These are phyloP conservation scores for Magnolia changhungtana DNA, from an alignment of 164 flowering plant genomes.

Conservation along the genomic window DNA sequence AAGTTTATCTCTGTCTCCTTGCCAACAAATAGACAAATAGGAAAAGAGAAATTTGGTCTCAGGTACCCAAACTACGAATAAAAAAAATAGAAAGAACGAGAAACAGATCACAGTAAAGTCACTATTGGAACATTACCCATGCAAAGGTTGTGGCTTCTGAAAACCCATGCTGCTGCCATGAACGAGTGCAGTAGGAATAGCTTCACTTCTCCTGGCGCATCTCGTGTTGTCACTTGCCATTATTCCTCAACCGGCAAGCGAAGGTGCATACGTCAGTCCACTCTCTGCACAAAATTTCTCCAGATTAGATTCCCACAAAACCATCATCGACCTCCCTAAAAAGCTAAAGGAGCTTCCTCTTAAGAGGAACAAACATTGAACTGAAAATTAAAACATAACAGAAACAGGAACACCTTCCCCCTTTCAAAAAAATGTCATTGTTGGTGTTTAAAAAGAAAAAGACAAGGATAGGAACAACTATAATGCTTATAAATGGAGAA, in stretches of 20 bases:
- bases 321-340: slow-evolving; percentile 35
- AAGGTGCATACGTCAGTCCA: slow-evolving; percentile 47
- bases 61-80: background rate
- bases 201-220: slow-evolving; percentile 18
- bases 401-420: background rate
- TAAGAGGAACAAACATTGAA: slow-evolving; percentile 12
- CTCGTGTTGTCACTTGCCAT: slow-evolving; percentile 56
- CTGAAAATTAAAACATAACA: slow-evolving; percentile 7
- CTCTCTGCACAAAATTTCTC: slow-evolving; percentile 25
- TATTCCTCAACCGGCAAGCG: slow-evolving; percentile 25
- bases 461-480: background rate
- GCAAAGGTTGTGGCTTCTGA: slow-evolving; percentile 46
- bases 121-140: slow-evolving; percentile 46
- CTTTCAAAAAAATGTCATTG: background rate
- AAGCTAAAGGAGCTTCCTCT: slow-evolving; percentile 10
- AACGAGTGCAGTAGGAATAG: slow-evolving; percentile 15
- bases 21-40: background rate
- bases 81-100: background rate
- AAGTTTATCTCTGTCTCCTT: background rate
- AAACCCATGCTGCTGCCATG: slow-evolving; percentile 31
- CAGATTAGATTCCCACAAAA: slow-evolving; percentile 33
- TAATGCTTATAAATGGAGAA: background rate
- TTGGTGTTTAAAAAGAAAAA: background rate
- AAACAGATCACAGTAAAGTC: background rate
- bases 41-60: background rate